phyloP scores from a whole-genome alignment of 2,329 filamentous ascomycete genomes.

The Aspergillus arachidicola region DNA sequence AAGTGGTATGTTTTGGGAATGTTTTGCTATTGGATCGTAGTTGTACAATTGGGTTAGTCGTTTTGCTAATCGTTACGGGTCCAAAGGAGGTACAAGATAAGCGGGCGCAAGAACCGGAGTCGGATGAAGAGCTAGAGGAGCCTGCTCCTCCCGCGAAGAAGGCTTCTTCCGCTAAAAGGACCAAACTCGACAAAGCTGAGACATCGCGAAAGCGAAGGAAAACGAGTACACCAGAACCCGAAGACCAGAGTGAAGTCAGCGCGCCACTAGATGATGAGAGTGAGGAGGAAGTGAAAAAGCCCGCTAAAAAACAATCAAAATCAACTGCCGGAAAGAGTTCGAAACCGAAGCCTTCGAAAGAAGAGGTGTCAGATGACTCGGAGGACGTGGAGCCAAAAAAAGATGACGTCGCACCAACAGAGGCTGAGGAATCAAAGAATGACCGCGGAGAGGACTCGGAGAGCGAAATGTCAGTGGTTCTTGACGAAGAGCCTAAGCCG shows the following conservation, averaged over 20 bases:
- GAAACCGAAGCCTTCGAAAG: conserved; percentile 15
- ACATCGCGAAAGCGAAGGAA: conserved; percentile 40
- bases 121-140: conserved; percentile 15
- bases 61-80: background rate
- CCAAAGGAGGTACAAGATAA: conserved; percentile 38
- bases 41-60: background rate
- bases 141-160: conserved; percentile 23
- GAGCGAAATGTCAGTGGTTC: conserved; percentile 71
- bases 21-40: background rate
- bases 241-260: conserved; percentile 23
- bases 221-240: conserved; percentile 30
- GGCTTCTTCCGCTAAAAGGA: conserved; percentile 30
- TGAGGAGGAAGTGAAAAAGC: conserved; percentile 23
- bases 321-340: conserved; percentile 10
- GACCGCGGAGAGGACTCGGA: conserved; percentile 55
- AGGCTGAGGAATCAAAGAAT: conserved; percentile 22
- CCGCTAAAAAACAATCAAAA: conserved; percentile 14
- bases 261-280: conserved; percentile 19
- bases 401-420: conserved; percentile 16
- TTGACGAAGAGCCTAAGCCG: conserved; percentile 70
- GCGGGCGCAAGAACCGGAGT: conserved; percentile 15
- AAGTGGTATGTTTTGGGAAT: conserved; percentile 48
- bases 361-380: conserved; percentile 13
- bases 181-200: conserved; percentile 23
- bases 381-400: conserved; percentile 18